phyloP scores from a whole-genome alignment of 345 rosid species.

The Barbarea vulgaris region DNA sequence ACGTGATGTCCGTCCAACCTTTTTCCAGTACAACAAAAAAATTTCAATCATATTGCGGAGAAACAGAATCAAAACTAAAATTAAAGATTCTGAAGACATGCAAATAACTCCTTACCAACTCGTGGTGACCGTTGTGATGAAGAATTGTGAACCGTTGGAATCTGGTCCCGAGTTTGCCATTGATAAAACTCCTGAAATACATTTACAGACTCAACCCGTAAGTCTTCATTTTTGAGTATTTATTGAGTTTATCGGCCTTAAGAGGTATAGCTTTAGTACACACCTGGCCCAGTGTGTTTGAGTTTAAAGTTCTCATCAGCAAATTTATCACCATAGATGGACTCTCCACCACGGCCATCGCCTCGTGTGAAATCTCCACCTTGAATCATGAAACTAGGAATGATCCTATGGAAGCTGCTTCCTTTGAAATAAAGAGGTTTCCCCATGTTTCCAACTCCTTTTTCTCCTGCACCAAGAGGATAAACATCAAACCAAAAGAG shows the following conservation, averaged over 20 bases:
- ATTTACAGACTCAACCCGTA: conserved; percentile 7
- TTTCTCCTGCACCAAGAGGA: conserved; percentile 61
- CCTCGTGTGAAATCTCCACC: conserved; percentile 96
- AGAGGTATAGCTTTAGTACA: background rate
- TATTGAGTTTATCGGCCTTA: background rate
- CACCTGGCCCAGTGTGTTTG: conserved; percentile 88
- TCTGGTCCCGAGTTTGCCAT: conserved; percentile 92
- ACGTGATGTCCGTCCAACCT: conserved; percentile 96
- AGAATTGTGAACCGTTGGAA: conserved; percentile 92
- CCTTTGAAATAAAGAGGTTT: conserved; percentile 84
- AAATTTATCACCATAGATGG: conserved; percentile 82
- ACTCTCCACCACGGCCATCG: conserved; percentile 95
- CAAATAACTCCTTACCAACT: conserved; percentile 55
- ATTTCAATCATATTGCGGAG: background rate
- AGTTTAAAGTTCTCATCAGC: conserved; percentile 91
- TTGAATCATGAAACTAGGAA: conserved; percentile 94
- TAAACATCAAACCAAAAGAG: conserved; percentile 21
- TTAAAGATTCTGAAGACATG: background rate
- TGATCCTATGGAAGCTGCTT: conserved; percentile 83
- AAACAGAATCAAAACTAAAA: conserved; percentile 9
- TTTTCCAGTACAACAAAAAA: background rate
- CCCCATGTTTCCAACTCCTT: conserved; percentile 82
- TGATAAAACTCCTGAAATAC: conserved; percentile 61
- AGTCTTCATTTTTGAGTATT: background rate
- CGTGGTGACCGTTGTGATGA: conserved; percentile 80